Evolutionary conservation across 805 yeast genomes (phyloP), one percentile per base, ranked within the genome.

Genomic region (Saturnispora bothae): DNA sequence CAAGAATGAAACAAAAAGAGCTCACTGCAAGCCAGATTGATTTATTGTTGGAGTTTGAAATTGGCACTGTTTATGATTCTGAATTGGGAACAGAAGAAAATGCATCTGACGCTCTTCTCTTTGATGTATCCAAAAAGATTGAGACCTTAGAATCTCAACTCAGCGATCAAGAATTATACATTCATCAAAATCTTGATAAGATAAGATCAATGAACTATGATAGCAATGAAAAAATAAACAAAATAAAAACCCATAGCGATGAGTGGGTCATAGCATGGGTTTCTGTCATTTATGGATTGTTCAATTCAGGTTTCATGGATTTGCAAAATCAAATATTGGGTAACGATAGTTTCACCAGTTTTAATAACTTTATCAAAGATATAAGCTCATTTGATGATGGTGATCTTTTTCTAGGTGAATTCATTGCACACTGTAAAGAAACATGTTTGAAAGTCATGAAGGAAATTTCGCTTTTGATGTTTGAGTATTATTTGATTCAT

Each of bases 221-320:
- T 6, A 34, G 50, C 6, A 26, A 16, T 17, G 40, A 41, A 4
- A 47, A 49, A 19, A 28, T 51, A 6, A 17, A 31, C 3, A 34
- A 40, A 7, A 31, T 43, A 22, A 42, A 46, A 18, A 14, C 27
- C 19, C 33, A 33, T 12, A 48, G 46, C 37, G 53, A 52, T 16
- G 43, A 44, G 22, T 49, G 51, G 53, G 28, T 53, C 3, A 51
- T 42, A 22, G 44, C 45, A n/a, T 56, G 60, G 59, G 45, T 54
- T 26, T 53, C 60, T 0, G 49, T 48, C 3, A 39, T 55, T 1
- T 56, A 50, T 39, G 53, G 59, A 1, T 33, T 56, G 5, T 50
- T 53, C 34, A 49, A 47, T 27, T 44, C 58, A 9, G 51, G 47
- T 8, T 42, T 53, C n/a, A 32, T 44, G 9, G 49, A 48, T 28